phyloP scores from a whole-genome alignment of 352 stramenopile species.

The Phytophthora litchii region DNA sequence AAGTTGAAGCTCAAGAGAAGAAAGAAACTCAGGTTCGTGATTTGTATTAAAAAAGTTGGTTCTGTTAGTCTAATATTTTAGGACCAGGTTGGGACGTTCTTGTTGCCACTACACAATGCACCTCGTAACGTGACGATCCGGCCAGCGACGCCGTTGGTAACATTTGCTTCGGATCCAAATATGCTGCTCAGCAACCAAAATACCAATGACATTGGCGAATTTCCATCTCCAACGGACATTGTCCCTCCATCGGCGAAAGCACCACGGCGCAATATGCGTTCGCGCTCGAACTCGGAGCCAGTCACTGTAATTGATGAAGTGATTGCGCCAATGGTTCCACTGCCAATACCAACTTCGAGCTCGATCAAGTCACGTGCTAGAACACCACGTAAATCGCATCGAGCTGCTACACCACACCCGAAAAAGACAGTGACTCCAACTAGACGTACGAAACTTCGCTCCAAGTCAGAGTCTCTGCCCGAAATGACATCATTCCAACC shows the following conservation, averaged over 20 bases:
- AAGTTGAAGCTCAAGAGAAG: conserved; percentile 36
- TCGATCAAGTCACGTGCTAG: conserved; percentile 12
- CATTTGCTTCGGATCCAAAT: conserved; percentile 17
- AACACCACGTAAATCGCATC: conserved; percentile 41
- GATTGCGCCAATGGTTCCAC: not conserved
- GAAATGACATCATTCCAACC: conserved; percentile 37
- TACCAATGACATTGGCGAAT: not conserved
- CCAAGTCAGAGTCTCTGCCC: conserved; percentile 66
- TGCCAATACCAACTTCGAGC: not conserved
- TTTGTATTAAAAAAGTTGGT: not conserved
- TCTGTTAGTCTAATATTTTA: conserved; percentile 9
- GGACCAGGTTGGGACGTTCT: conserved; percentile 43
- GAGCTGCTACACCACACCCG: conserved; percentile 39
- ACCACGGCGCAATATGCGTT: conserved; percentile 47
- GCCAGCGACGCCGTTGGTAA: conserved; percentile 44
- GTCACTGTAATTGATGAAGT: conserved; percentile 26
- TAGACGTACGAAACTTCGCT: conserved; percentile 53
- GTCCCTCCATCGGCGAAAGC: conserved; percentile 33
- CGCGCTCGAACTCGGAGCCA: conserved; percentile 81
- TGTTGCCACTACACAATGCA: conserved; percentile 53
- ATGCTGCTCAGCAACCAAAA: conserved; percentile 17
- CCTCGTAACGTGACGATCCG: conserved; percentile 62
- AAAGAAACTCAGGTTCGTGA: conserved; percentile 44
- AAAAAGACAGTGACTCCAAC: conserved; percentile 23
- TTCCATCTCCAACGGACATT: conserved; percentile 5